Evolutionary conservation across 164 flowering plant genomes (phyloP), one percentile per base, ranked within the genome.

Genomic region (Magnolia kwangsiensis): DNA sequence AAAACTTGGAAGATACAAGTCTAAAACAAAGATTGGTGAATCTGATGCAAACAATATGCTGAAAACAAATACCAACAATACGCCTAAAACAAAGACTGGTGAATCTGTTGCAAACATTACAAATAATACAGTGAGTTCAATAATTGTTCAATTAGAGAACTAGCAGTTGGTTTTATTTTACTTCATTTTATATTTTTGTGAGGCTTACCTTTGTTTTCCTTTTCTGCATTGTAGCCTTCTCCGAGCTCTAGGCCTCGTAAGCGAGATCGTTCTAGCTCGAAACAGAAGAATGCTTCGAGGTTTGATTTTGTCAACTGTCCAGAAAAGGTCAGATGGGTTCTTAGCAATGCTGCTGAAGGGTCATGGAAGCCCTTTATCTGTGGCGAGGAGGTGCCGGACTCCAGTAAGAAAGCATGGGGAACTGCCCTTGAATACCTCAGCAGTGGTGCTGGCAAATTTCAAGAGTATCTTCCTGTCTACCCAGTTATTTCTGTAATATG

Each of bases 311-410:
- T 59, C 45, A 73, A 59, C n/a, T 7, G 66, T 9, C 75, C 75
- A 73, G 64, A 51, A 29, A 73, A 61, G 37, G 75, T 73, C 14
- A 55, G 50, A 73, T 73, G 75, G 75, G 75, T 73, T 18, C 18
- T 73, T 2, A 55, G 19, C 9, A 55, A 50, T 23, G 20, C 74
- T 50, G 59, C 74, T 45, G 65, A 73, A 16, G 75, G 66, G n/a
- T 61, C 64, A 3, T 73, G 65, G 65, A 55, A 37, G 4, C 66
- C 75, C 11, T 73, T 59, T 59, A 29, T 73, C n/a, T 49, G 50
- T 20, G 65, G 37, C 19, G 49, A 73, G 37, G 75, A 73, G 75
- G 64, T 73, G 27, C 31, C 75, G 13, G 75, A 73, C 19, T 55
- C 65, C 9, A 23, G 31, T 14, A 73, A 59, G 75, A 55, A 59